Conservation (phyloP, 305 asterid species). For the Salvia sclarea region DNA sequence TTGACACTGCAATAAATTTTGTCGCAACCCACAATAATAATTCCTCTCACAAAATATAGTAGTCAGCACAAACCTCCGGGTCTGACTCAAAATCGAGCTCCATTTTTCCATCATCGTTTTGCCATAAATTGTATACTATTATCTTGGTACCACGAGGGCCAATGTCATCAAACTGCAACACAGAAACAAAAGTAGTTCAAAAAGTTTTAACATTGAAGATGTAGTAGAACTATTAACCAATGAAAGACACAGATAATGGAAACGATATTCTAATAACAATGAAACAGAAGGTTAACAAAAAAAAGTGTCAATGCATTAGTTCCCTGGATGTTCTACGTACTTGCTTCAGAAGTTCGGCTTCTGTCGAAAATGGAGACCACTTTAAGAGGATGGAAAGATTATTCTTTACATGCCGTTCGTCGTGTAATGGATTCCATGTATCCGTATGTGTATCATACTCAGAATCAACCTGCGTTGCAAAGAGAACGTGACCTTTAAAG, state of each 20-base stretch:
- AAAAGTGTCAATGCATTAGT: conserved; percentile 10
- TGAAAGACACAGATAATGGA: background rate
- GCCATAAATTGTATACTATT: conserved; percentile 84
- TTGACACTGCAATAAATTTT: conserved; percentile 17
- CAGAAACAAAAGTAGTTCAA: conserved; percentile 23
- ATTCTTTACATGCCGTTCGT: conserved; percentile 43
- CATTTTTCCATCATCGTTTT: conserved; percentile 59
- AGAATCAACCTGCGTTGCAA: conserved; percentile 72
- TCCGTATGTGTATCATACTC: conserved; percentile 45
- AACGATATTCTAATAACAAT: conserved; percentile 6
- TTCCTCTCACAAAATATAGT: conserved; percentile 21
- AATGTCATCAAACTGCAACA: conserved; percentile 65
- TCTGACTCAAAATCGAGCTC: conserved; percentile 91
- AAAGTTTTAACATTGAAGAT: conserved; percentile 1
- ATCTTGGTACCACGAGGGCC: conserved; percentile 85
- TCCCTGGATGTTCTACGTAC: conserved; percentile 47
- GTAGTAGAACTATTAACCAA: background rate
- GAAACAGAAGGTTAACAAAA: background rate
- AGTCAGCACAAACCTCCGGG: conserved; percentile 60
- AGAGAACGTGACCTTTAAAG: conserved; percentile 22
- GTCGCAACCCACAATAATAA: conserved; percentile 9
- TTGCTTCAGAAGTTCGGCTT: conserved; percentile 77
- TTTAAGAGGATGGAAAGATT: conserved; percentile 71
- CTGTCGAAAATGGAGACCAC: conserved; percentile 87
- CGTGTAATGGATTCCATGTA: conserved; percentile 56